Conservation (phyloP, 768 basidiomycete species). For the Lyophyllum decastes region DNA sequence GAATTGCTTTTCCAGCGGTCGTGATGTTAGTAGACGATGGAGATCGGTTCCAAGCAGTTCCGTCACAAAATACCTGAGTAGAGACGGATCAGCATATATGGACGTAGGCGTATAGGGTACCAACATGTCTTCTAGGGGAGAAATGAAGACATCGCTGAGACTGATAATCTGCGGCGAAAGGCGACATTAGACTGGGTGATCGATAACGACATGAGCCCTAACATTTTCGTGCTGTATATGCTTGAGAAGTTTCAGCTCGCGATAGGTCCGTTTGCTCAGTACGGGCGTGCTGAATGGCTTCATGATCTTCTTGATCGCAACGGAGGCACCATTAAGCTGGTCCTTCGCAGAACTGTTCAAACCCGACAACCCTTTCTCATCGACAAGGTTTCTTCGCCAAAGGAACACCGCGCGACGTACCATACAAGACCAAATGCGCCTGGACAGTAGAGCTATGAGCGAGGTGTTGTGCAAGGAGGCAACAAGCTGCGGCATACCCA, state of each 20-base stretch:
- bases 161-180: conserved; percentile 83
- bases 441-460: conserved; percentile 30
- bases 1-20: conserved; percentile 99
- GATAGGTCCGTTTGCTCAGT: conserved; percentile 95
- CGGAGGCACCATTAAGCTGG: conserved; percentile 89
- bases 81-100: conserved; percentile 3
- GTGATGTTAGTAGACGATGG: conserved; percentile 92
- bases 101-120: conserved; percentile 26
- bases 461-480: conserved; percentile 1
- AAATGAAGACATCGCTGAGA: conserved; percentile 98
- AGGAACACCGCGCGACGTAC: conserved; percentile 42
- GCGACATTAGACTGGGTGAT: background rate
- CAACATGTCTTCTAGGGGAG: conserved; percentile 96
- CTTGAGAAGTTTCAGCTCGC: conserved; percentile 97
- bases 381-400: background rate
- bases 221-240: conserved; percentile 99
- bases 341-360: conserved; percentile 83
- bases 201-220: conserved; percentile 24
- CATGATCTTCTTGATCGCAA: conserved; percentile 99
- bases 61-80: conserved; percentile 92
- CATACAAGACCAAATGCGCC: conserved; percentile 99
- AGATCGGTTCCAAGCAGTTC: conserved; percentile 98
- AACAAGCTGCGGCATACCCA: conserved; percentile 65
- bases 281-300: conserved; percentile 99
- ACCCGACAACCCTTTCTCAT: conserved; percentile 6